These are phyloP conservation scores for Botrytis hyacinthi DNA, from an alignment of 2,329 filamentous ascomycete species.

Conservation along the genomic window DNA sequence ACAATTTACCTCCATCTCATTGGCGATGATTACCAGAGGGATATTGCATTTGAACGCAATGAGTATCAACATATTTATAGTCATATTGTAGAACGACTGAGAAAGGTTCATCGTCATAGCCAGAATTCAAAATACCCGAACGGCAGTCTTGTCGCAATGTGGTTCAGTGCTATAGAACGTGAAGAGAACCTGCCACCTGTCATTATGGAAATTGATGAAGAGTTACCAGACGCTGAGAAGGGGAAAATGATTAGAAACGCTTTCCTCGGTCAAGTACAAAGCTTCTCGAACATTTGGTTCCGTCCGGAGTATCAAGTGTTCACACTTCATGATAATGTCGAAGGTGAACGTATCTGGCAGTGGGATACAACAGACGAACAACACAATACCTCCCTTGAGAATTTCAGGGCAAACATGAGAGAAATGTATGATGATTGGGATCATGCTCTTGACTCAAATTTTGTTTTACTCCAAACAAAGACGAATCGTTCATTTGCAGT, in stretches of 20 bases:
- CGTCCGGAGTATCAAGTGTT: slow-evolving; percentile 25
- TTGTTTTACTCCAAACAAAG: slow-evolving; percentile 1
- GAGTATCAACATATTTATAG: background rate
- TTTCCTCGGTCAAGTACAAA: background rate
- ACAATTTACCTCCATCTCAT: background rate
- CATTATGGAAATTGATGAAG: slow-evolving; percentile 5
- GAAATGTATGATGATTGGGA: slow-evolving; percentile 16
- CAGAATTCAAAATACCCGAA: background rate
- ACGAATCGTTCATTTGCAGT: background rate
- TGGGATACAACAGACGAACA: slow-evolving; percentile 6
- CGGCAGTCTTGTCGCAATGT: slow-evolving; percentile 14
- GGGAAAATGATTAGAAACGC: background rate
- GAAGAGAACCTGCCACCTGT: background rate
- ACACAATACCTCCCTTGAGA: background rate
- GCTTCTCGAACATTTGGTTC: slow-evolving; percentile 26
- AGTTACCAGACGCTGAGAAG: background rate
- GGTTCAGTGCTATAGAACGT: slow-evolving; percentile 15
- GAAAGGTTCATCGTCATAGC: background rate
- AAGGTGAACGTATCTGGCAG: slow-evolving; percentile 1
- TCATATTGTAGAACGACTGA: background rate
- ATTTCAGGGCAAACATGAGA: background rate
- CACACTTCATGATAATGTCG: slow-evolving; percentile 6
- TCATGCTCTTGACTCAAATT: background rate
- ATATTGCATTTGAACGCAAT: background rate
- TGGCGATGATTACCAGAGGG: slow-evolving; percentile 6